phyloP scores from a whole-genome alignment of 140 eudicot species.

The Flaveria floridana region DNA sequence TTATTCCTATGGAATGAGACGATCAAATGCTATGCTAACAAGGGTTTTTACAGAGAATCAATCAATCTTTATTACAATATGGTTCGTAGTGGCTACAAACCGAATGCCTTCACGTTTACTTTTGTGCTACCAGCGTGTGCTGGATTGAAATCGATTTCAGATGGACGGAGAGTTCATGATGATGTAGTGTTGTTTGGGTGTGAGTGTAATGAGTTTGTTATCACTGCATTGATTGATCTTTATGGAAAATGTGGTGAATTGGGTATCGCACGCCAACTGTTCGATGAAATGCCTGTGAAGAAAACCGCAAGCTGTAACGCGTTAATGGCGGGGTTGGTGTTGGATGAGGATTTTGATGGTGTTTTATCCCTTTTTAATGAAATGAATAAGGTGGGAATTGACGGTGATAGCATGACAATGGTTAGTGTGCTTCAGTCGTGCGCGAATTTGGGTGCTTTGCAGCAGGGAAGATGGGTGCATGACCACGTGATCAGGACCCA shows the following conservation, averaged over 20 bases:
- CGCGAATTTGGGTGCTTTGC: constrained; percentile 40
- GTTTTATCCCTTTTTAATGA: constrained; percentile 38
- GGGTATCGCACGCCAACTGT: constrained; percentile 33
- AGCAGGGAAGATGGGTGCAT: constrained; percentile 42
- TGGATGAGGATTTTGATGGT: constrained; percentile 28
- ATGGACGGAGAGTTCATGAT: constrained; percentile 29
- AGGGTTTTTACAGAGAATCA: constrained; percentile 27
- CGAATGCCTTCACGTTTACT: constrained; percentile 37
- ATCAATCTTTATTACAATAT: constrained; percentile 29
- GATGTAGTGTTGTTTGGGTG: constrained; percentile 30
- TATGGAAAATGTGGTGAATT: constrained; percentile 36
- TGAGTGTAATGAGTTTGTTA: constrained; percentile 33
- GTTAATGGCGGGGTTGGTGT: constrained; percentile 30
- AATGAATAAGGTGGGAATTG: constrained; percentile 32
- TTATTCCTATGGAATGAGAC: constrained; percentile 37
- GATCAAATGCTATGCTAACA: constrained; percentile 27
- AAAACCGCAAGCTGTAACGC: constrained; percentile 37
- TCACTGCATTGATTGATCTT: constrained; percentile 36
- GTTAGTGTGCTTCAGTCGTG: constrained; percentile 45
- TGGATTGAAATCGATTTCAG: constrained; percentile 24
- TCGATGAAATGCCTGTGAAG: constrained; percentile 32
- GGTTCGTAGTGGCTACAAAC: constrained; percentile 26
- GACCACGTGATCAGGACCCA: constrained; percentile 22
- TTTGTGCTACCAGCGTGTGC: constrained; percentile 37
- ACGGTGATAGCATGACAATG: constrained; percentile 34